Evolutionary conservation across 352 stramenopile species (phyloP).

Genomic region (Pythium sukuiense): DNA sequence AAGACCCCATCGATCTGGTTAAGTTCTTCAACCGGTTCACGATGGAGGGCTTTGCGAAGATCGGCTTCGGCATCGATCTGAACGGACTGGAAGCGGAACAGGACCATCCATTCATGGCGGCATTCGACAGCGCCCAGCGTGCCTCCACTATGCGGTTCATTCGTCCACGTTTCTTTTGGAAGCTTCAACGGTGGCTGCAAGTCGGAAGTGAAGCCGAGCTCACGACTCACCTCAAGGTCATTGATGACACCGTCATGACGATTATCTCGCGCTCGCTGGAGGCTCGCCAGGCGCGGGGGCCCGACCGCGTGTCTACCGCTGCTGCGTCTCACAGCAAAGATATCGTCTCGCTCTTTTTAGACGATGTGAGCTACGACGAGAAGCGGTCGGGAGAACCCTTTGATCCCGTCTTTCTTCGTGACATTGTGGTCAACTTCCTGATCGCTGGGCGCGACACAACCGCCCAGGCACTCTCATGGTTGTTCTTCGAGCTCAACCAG

Average conservation of each 20-base stretch:
- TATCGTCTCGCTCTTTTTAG: constrained; percentile 28
- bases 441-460: constrained; percentile 59
- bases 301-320: background rate
- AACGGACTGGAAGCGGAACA: constrained; percentile 9
- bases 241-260: constrained; percentile 31
- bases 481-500: constrained; percentile 44
- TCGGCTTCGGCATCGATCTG: constrained; percentile 30
- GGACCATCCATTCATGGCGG: constrained; percentile 26
- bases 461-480: constrained; percentile 45
- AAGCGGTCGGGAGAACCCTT: constrained; percentile 15
- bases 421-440: constrained; percentile 59
- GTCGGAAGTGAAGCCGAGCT: constrained; percentile 22
- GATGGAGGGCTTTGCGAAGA: constrained; percentile 34
- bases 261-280: constrained; percentile 44
- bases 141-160: constrained; percentile 18
- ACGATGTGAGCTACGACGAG: constrained; percentile 19
- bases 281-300: background rate
- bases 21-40: constrained; percentile 28
- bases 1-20: constrained; percentile 21
- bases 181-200: constrained; percentile 23
- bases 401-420: constrained; percentile 34
- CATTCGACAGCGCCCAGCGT: constrained; percentile 23
- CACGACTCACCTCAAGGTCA: constrained; percentile 18
- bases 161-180: constrained; percentile 47
- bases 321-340: background rate